These are phyloP conservation scores for Musa beccarii DNA, from an alignment of 176 grass and related monocot genomes.

Conservation along the genomic window DNA sequence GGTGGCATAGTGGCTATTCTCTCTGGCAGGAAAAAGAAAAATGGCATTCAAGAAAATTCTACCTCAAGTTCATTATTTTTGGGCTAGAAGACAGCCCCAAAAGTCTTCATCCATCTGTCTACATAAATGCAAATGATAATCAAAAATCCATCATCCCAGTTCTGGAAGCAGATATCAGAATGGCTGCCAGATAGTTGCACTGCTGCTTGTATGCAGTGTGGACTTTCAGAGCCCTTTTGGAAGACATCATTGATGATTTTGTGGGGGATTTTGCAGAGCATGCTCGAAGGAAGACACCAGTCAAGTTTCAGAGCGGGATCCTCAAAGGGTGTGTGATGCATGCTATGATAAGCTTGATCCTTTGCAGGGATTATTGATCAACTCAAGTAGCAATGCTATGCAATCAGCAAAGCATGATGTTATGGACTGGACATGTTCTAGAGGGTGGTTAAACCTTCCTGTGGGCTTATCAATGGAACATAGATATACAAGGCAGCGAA, in stretches of 20 bases:
- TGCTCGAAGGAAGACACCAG: constrained; percentile 74
- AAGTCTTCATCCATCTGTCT: constrained; percentile 82
- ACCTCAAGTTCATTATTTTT: constrained; percentile 56
- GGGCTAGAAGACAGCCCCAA: constrained; percentile 39
- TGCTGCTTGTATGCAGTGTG: constrained; percentile 66
- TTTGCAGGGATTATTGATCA: constrained; percentile 56
- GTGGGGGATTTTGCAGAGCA: constrained; percentile 60
- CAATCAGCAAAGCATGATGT: constrained; percentile 81
- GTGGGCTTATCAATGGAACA: constrained; percentile 81
- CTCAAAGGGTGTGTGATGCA: constrained; percentile 70
- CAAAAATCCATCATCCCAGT: no score
- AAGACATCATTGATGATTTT: constrained; percentile 91
- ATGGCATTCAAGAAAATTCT: constrained; percentile 25
- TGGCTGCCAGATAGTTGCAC: constrained; percentile 72
- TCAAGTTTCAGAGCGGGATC: constrained; percentile 61
- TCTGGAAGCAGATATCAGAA: constrained; percentile 70
- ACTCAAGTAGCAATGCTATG: constrained; percentile 66
- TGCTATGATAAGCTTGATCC: constrained; percentile 92
- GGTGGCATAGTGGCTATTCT: constrained; percentile 55
- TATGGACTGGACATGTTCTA: constrained; percentile 68
- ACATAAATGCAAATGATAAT: constrained; percentile 60
- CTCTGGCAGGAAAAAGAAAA: constrained; percentile 28
- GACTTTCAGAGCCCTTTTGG: constrained; percentile 57
- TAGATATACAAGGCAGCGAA: constrained; percentile 89
- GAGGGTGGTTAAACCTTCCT: constrained; percentile 82